phyloP scores from a whole-genome alignment of 805 yeast species.

The Myxozyma neglecta region DNA sequence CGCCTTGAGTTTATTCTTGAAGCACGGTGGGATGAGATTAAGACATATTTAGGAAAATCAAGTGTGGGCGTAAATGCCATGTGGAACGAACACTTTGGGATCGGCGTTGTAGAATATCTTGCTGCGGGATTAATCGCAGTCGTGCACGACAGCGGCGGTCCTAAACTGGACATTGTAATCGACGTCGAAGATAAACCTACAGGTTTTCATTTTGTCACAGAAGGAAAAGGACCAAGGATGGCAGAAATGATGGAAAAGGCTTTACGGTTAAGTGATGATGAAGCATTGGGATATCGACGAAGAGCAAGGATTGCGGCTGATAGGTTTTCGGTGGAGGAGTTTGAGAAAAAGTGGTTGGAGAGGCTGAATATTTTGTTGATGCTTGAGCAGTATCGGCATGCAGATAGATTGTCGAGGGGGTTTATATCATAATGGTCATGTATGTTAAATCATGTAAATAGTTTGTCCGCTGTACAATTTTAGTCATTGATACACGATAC shows the following conservation, averaged over 20 bases:
- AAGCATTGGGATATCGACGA: slow-evolving; percentile 46
- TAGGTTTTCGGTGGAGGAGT: slow-evolving; percentile 63
- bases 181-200: slow-evolving; percentile 50
- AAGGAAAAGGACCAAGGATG: slow-evolving; percentile 42
- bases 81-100: slow-evolving; percentile 99
- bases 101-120: slow-evolving; percentile 91
- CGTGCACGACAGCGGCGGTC: slow-evolving; percentile 96
- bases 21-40: slow-evolving; percentile 66
- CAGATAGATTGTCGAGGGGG: slow-evolving; percentile 23
- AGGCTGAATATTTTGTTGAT: slow-evolving; percentile 21
- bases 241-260: slow-evolving; percentile 51
- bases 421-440: slow-evolving; percentile 1
- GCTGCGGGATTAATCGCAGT: slow-evolving; percentile 84
- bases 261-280: slow-evolving; percentile 43
- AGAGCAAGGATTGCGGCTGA: slow-evolving; percentile 46
- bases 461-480: too few species aligned
- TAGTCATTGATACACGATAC: neutral
- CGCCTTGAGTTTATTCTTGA: slow-evolving; percentile 63
- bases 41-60: slow-evolving; percentile 53
- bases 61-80: slow-evolving; percentile 86
- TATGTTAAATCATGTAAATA: neutral
- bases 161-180: slow-evolving; percentile 78
- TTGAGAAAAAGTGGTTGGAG: slow-evolving; percentile 54
- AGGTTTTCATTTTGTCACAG: slow-evolving; percentile 83
- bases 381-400: slow-evolving; percentile 23